These are phyloP conservation scores for Globisporangium mamillatum DNA, from an alignment of 352 stramenopile species.

Conservation along the genomic window DNA sequence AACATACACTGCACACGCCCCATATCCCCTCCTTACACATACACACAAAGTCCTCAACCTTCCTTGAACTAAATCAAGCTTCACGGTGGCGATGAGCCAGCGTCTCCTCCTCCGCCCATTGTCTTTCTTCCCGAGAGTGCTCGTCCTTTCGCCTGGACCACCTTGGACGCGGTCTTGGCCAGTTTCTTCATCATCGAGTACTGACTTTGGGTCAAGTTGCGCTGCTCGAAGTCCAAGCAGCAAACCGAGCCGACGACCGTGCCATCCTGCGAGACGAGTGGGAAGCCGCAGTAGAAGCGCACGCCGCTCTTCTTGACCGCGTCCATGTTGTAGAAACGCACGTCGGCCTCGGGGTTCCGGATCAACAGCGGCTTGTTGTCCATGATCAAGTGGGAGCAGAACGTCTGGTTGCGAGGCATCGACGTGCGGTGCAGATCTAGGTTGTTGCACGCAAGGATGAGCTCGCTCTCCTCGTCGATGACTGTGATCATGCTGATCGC, in stretches of 20 bases:
- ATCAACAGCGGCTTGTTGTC: conserved; percentile 57
- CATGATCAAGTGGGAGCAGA: conserved; percentile 69
- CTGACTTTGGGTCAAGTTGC: neutral
- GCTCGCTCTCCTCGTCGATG: neutral
- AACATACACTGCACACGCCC: too few relatives aligned
- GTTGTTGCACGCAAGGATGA: conserved; percentile 1
- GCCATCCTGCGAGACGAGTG: neutral
- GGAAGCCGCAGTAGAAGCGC: conserved; percentile 6
- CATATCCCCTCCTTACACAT: too few relatives aligned
- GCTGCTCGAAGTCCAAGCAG: neutral
- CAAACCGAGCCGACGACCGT: neutral
- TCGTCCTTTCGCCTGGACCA: neutral
- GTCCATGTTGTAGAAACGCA: conserved; percentile 39
- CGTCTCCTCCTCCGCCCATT: neutral
- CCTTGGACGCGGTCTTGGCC: conserved; percentile 1
- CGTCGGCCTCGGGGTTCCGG: conserved; percentile 55
- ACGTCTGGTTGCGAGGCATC: conserved; percentile 15
- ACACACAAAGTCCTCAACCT: too few relatives aligned
- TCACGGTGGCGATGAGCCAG: neutral
- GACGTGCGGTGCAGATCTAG: neutral
- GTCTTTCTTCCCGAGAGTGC: neutral
- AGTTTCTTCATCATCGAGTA: conserved; percentile 2
- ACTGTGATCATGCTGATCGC: neutral
- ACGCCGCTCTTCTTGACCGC: neutral
- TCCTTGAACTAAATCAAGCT: too few relatives aligned